These are phyloP conservation scores for Trichosporon sp. DNA, from an alignment of 1,284 basidiomycete genomes.

Conservation along the genomic window DNA sequence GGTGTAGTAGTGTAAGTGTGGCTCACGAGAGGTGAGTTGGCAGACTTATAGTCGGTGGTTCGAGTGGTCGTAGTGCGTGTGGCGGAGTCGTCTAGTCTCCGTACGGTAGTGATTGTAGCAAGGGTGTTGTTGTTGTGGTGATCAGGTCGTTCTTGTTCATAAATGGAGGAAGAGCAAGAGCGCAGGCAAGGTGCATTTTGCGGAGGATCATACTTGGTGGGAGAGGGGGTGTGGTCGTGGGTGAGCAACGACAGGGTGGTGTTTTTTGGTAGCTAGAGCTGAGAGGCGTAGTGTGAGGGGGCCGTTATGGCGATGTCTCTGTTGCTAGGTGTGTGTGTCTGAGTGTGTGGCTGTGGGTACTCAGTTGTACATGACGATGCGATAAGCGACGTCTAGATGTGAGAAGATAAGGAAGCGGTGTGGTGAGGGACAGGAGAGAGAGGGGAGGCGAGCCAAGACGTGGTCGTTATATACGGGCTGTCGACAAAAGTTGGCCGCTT, in stretches of 20 bases:
- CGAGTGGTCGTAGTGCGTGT: neutral
- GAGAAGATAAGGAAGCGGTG: neutral
- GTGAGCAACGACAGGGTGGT: neutral
- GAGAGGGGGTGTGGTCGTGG: neutral
- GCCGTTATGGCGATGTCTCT: neutral
- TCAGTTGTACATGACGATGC: neutral
- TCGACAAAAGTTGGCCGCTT: neutral
- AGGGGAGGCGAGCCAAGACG: neutral
- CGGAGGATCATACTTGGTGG: neutral
- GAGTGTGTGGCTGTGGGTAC: neutral
- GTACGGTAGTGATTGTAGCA: neutral
- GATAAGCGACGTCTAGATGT: neutral
- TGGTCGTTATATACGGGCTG: neutral
- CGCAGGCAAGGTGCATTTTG: neutral
- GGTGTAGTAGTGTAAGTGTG: neutral
- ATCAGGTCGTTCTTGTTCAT: neutral
- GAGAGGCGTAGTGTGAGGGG: neutral
- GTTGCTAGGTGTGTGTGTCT: neutral
- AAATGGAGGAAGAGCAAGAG: neutral
- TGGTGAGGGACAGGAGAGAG: neutral
- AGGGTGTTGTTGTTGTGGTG: neutral
- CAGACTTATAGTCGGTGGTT: neutral
- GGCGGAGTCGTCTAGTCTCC: neutral
- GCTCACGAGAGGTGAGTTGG: neutral
- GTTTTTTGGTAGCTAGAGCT: neutral